Conservation (phyloP, 306 rosid species). For the Prunus dulcis region DNA sequence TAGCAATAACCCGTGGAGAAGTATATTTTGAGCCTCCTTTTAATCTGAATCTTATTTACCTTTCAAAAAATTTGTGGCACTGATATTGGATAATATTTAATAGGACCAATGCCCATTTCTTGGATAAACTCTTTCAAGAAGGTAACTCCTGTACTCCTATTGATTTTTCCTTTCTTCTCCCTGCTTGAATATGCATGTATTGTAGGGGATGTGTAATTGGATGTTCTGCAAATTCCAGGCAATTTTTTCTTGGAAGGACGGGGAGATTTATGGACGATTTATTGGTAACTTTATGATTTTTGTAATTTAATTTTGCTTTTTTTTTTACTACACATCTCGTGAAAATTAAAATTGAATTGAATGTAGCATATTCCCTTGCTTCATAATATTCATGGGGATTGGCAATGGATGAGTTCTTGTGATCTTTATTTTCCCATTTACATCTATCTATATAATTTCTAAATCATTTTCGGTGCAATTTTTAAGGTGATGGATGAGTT, state of each 20-base stretch:
- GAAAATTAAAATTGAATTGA: not conserved
- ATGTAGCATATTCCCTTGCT: not conserved
- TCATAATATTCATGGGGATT: not conserved
- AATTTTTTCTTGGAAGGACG: slow-evolving; percentile 54
- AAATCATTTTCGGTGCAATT: too few species aligned
- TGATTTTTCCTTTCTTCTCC: not conserved
- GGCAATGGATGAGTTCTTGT: not conserved
- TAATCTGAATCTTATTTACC: not conserved
- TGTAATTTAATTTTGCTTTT: not conserved
- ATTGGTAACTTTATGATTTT: slow-evolving; percentile 42
- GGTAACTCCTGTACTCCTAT: slow-evolving; percentile 37
- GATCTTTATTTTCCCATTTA: not conserved
- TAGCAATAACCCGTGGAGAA: not conserved
- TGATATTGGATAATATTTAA: slow-evolving; percentile 23
- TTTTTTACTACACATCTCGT: not conserved
- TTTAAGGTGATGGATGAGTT: too few species aligned
- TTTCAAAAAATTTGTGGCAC: slow-evolving; percentile 19
- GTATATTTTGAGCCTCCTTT: not conserved
- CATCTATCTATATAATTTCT: not conserved
- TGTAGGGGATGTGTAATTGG: slow-evolving; percentile 16
- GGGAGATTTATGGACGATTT: slow-evolving; percentile 66
- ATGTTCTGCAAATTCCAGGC: slow-evolving; percentile 42
- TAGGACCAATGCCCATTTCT: slow-evolving; percentile 66
- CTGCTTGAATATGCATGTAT: slow-evolving; percentile 13
- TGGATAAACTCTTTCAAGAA: slow-evolving; percentile 67